Conservation (phyloP, 345 rosid genomes). For the Conringia planisiliqua region DNA sequence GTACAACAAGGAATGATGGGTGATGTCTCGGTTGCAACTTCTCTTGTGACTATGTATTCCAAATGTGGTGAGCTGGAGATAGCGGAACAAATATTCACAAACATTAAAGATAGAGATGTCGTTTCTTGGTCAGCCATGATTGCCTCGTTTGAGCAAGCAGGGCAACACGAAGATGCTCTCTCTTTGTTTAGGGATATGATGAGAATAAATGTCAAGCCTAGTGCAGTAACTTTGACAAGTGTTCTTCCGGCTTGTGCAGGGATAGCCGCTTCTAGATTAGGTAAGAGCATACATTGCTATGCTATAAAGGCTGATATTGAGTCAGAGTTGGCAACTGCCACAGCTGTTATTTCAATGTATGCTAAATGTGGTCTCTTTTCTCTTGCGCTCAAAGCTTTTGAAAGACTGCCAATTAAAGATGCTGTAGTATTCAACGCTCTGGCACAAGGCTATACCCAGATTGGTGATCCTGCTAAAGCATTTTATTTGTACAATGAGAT, state of each 20-base stretch:
- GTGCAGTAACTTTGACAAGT: conserved; percentile 44
- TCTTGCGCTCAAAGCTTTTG: conserved; percentile 38
- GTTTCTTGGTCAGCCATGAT: conserved; percentile 66
- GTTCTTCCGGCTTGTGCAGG: conserved; percentile 56
- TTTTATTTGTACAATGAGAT: conserved; percentile 40
- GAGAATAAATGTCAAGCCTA: conserved; percentile 39
- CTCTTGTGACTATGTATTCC: conserved; percentile 53
- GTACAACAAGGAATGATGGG: conserved; percentile 35
- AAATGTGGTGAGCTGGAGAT: conserved; percentile 47
- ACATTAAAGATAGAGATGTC: conserved; percentile 39
- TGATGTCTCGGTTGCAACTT: conserved; percentile 48
- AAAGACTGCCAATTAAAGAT: conserved; percentile 49
- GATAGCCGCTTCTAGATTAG: conserved; percentile 32
- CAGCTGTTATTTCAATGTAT: conserved; percentile 60
- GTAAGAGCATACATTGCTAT: conserved; percentile 61
- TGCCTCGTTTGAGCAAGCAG: conserved; percentile 47
- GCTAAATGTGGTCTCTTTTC: conserved; percentile 45
- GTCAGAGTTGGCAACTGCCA: conserved; percentile 42
- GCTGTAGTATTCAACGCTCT: conserved; percentile 56
- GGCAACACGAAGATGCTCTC: conserved; percentile 46
- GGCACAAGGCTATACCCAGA: conserved; percentile 48
- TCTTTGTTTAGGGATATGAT: conserved; percentile 49
- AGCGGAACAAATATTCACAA: conserved; percentile 39
- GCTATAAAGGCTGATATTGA: conserved; percentile 42
- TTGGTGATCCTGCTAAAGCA: conserved; percentile 38